Evolutionary conservation across 805 yeast species (phyloP), one percentile per base, ranked within the genome.

Genomic region (Hanseniaspora hatyaiensis): DNA sequence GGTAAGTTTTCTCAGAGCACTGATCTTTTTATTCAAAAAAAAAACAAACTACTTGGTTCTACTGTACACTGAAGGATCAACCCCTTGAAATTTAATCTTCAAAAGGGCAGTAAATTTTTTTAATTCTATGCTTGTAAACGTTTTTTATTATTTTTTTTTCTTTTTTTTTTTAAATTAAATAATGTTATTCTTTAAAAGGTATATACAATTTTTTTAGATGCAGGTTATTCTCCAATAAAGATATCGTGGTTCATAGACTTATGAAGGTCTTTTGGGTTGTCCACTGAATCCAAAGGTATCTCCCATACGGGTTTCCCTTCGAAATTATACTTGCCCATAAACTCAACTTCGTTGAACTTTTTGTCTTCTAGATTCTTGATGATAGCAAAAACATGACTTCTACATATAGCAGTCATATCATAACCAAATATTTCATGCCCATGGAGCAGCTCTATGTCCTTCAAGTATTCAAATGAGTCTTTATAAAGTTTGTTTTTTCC

Each of bases 401-500:
- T 38, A 9, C 49, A 45, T 1, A 45, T 31, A 2, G 36, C 37
- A 24, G 49, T 23, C 42, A 45, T 37, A n/a, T 45, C 49, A 16
- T 37, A 45, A 6, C 49, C 49, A 34, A 37, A 45, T 3, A 45
- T 37, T 8, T 22, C 28, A 20, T 37, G 12, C 1, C 23, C 42
- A 16, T 23, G 3, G 20, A 45, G 8, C n/a, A 19, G 30, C 18
- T 45, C 42, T n/a, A 37, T 13, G 6, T 30, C 26, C 38, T 45
- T 45, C 32, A 31, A 13, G 8, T 9, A 37, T 15, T 45, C 49
- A 31, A 37, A 45, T 1, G 42, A 26, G n/a, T 45, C 49, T n/a
- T 45, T 45, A 29, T 45, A 45, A 8, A 45, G 42, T 33, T 37
- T 45, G 19, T 37, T 31, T 8, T 36, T 31, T 2, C 47, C 47